Base-by-base conservation (phyloP, 305 asterid genomes). In the Solanum hybrid region DNA sequence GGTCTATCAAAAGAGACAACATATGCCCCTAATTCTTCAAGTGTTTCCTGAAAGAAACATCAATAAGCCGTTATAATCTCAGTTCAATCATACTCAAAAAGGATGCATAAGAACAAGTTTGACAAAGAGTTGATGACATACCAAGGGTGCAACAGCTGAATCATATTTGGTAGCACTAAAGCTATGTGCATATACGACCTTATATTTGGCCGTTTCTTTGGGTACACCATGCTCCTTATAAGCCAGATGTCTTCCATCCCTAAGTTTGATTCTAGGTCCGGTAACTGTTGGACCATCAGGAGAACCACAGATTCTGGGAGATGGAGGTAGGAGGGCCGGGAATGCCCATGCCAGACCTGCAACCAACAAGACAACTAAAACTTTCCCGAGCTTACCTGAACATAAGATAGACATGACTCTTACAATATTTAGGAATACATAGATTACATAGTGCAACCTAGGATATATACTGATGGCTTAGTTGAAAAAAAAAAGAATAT, bases 291-390 rank as follows among this genome's bases (percentile, higher is more conserved):
- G 76, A 69, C 76, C 76, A 69, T 24, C 31, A 11, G 76, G 76
- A 69, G 76, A 69, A 26, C 76, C 76, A 69, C 76, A 69, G 33
- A 69, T 69, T 51, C 91, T 93, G 7, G 97, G 95, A 6, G 94
- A 77, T 36, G 97, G 97, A 89, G 98, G 96, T 51, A 80, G 85
- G 20, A 94, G 88, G 73, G 93, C 91, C 51, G 91, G 93, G 88
- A 94, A 92, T 26, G 91, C 92, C 98, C 97, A 95, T 14, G 96
- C 98, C 64, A 95, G 90, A 84, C 95, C 96, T 16, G 95, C 97
- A 22, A 95, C 26, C 83, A 93, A 88, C 92, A 93, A 67, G 80
- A 94, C 91, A 78, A 90, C 91, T 93, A 92, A 6, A 35, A 92
- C 57, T 90, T 94, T 92, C 94, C 93, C 91, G 88, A 88, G 86